A percentile compares a stretch with the other conserved stretches of the same genome.
Evolutionary conservation across 352 stramenopile species (phyloP).

Genomic region (Aphanomyces cochlioides): DNA sequence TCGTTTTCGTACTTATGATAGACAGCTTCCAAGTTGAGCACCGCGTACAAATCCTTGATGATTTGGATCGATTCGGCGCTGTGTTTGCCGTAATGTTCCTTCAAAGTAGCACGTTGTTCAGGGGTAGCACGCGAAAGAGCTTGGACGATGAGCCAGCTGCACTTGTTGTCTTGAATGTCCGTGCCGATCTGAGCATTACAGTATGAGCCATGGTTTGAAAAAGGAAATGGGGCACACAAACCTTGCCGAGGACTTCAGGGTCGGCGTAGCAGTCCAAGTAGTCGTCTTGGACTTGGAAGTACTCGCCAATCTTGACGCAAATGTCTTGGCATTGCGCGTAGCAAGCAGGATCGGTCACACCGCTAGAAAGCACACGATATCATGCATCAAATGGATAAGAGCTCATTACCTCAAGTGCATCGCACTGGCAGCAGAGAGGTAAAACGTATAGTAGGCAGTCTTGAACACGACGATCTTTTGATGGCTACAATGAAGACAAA

Average conservation of each 20-base stretch:
- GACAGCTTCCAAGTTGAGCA: slow-evolving; percentile 83
- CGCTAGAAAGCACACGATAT: slow-evolving; percentile 42
- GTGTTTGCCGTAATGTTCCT: slow-evolving; percentile 92
- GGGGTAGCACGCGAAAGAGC: slow-evolving; percentile 50
- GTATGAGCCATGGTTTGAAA: too few species aligned
- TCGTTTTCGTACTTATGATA: slow-evolving; percentile 95
- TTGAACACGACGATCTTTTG: slow-evolving; percentile 97
- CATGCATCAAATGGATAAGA: not conserved
- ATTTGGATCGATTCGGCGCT: slow-evolving; percentile 67
- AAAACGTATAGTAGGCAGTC: slow-evolving; percentile 99
- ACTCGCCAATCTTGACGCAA: slow-evolving; percentile 95
- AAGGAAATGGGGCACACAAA: slow-evolving; percentile 23
- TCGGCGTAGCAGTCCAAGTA: slow-evolving; percentile 98
- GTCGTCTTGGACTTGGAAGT: slow-evolving; percentile 99
- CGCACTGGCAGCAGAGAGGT: slow-evolving; percentile 91
- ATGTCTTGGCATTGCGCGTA: slow-evolving; percentile 91
- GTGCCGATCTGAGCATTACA: slow-evolving; percentile 74
- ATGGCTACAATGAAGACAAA: slow-evolving; percentile 41
- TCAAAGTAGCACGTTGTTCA: slow-evolving; percentile 32
- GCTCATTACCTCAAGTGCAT: slow-evolving; percentile 62
- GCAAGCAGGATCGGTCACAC: slow-evolving; percentile 70
- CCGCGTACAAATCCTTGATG: slow-evolving; percentile 93
- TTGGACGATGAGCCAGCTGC: slow-evolving; percentile 97
- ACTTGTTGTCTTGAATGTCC: slow-evolving; percentile 99
- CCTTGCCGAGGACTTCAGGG: slow-evolving; percentile 90